Evolutionary conservation across 306 rosid species (phyloP), one percentile per base, ranked within the genome.

Genomic region (Fragaria ananassa): DNA sequence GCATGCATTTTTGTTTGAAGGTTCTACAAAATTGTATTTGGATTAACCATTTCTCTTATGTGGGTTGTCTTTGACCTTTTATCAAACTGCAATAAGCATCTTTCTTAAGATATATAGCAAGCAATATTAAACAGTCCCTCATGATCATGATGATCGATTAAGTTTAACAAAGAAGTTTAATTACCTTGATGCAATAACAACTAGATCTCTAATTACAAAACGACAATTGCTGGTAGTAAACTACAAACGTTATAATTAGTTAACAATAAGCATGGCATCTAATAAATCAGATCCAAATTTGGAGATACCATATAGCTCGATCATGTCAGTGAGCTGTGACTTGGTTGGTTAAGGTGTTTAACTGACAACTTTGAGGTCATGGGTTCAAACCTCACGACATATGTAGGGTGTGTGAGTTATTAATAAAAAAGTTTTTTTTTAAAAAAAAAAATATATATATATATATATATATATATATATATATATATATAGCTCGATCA

Each of bases 11-110:
- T 70, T 80, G 56, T 74, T 35, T 64, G 71, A 31, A 37, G 53
- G 18, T 50, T 67, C 31, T 31, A 49, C 49, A 66, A 45, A 51
- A 64, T 69, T 3, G 19, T 25, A 56, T 81, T 60, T 74, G 83
- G 83, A 82, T 23, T n/a, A 41, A 31, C 44, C 23, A 6, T 18
- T 27, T 61, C 49, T 45, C 15, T 13, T 15, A 5, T 62, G 13
- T 7, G 23, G 11, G 69, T 64, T 64, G 6, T 34, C 45, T 34
- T 37, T 19, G 27, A 64, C 45, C 14, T 18, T 31, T 5, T 5
- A 63, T 35, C 1, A 64, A 64, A 37, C 69, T 35, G 12, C 25
- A 64, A 37, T 37, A 37, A 35, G 23, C 12, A 64, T 34, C 46
- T 37, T 7, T 7, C 46, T 0, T 5, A 18, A 63, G 2, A 8